Conservation (phyloP, 306 rosid genomes). For the Sechiopsis laciniata region DNA sequence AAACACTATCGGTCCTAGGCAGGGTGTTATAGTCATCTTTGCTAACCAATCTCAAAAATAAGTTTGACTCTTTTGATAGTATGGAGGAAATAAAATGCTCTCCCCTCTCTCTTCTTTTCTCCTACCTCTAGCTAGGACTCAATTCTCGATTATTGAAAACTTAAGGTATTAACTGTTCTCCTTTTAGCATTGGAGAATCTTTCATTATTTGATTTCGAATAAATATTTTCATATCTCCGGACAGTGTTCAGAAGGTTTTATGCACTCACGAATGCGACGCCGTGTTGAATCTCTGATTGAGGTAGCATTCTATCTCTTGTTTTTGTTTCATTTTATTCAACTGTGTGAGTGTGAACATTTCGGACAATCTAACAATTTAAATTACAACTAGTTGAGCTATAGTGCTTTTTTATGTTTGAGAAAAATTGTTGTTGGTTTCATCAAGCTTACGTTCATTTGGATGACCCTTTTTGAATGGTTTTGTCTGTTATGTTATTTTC, state of each 20-base stretch:
- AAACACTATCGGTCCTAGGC: too few relatives aligned
- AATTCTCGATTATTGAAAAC: not conserved
- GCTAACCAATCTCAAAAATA: not conserved
- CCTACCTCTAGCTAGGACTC: not conserved
- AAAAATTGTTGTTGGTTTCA: not conserved
- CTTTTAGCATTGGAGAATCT: not conserved
- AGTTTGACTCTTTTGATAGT: not conserved
- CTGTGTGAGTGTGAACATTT: not conserved
- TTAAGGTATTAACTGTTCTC: too few relatives aligned
- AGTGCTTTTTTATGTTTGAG: not conserved
- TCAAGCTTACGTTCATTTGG: too few relatives aligned
- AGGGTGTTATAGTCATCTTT: not conserved
- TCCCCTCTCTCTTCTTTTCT: not conserved
- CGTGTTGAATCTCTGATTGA: slow-evolving; percentile 92
- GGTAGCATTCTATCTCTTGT: slow-evolving; percentile 39
- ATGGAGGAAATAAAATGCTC: not conserved
- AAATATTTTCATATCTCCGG: slow-evolving; percentile 21
- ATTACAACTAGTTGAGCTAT: not conserved
- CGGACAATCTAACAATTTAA: not conserved
- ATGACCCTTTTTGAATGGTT: too few relatives aligned
- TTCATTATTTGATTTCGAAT: slow-evolving; percentile 13
- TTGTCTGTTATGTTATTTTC: not conserved
- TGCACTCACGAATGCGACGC: slow-evolving; percentile 97
- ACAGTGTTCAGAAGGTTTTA: slow-evolving; percentile 97
- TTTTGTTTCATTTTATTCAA: not conserved